Evolutionary conservation across 2,329 filamentous ascomycete genomes (phyloP).

Genomic region (Nothophoma quercina): DNA sequence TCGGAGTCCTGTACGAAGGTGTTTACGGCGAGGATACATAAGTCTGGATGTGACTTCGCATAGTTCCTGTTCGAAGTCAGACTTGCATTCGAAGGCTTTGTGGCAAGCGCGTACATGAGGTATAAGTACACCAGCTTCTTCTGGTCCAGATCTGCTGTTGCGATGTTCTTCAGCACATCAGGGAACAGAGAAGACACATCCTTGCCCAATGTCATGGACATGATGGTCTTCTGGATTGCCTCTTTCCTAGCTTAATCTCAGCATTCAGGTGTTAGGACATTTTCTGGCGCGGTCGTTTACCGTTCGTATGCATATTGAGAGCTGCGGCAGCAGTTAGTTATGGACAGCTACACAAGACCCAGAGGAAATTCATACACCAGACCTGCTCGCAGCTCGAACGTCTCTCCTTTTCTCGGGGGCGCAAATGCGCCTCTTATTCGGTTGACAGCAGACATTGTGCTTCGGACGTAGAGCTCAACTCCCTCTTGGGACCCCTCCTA

Average conservation of each 20-base stretch:
- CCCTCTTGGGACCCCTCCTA: slow-evolving; percentile 47
- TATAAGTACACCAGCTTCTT: slow-evolving; percentile 99
- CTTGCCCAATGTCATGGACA: slow-evolving; percentile 99
- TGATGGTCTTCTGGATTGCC: slow-evolving; percentile 99
- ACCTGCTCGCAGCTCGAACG: slow-evolving; percentile 93
- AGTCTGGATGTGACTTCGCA: slow-evolving; percentile 96
- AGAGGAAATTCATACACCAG: slow-evolving; percentile 65
- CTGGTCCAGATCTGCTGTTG: slow-evolving; percentile 91
- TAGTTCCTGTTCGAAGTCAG: slow-evolving; percentile 77
- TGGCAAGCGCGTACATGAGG: slow-evolving; percentile 67
- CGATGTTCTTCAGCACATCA: slow-evolving; percentile 98
- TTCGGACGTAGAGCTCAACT: slow-evolving; percentile 39
- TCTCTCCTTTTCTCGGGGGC: slow-evolving; percentile 94
- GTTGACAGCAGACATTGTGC: slow-evolving; percentile 83
- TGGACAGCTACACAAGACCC: slow-evolving; percentile 19
- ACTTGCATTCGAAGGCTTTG: not conserved
- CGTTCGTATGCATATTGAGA: slow-evolving; percentile 99
- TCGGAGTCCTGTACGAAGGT: slow-evolving; percentile 99
- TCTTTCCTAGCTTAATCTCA: slow-evolving; percentile 73
- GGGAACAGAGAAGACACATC: slow-evolving; percentile 97
- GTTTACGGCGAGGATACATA: slow-evolving; percentile 98
- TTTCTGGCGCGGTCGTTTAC: slow-evolving; percentile 47
- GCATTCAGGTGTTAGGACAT: slow-evolving; percentile 28
- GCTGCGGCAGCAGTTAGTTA: slow-evolving; percentile 57
- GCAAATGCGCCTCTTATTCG: slow-evolving; percentile 94